Evolutionary conservation across 345 rosid genomes (phyloP).

Genomic region (Limnanthes douglasii): DNA sequence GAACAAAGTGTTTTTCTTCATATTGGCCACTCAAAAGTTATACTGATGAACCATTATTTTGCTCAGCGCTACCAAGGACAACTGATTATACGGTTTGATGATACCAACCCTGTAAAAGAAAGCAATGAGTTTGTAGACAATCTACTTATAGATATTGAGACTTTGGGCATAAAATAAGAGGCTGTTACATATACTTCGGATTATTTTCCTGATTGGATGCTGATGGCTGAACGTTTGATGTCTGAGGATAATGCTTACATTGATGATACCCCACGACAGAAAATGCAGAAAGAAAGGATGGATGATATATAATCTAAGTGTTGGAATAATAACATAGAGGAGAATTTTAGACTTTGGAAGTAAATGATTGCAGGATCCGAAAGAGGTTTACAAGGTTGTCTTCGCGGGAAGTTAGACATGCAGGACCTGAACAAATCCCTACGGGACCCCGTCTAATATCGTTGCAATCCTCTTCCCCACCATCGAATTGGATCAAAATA

Average conservation of each 20-base stretch:
- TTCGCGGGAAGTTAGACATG: slow-evolving; percentile 90
- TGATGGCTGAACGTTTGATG: slow-evolving; percentile 78
- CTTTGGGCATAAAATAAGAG: slow-evolving; percentile 68
- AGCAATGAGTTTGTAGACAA: slow-evolving; percentile 93
- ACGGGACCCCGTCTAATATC: slow-evolving; percentile 92
- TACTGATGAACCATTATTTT: slow-evolving; percentile 71
- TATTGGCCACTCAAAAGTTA: slow-evolving; percentile 91
- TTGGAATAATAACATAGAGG: slow-evolving; percentile 49
- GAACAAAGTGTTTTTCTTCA: slow-evolving; percentile 98
- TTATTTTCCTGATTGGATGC: slow-evolving; percentile 65
- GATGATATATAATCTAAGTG: slow-evolving; percentile 82
- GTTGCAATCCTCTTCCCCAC: slow-evolving; percentile 84
- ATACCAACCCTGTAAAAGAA: slow-evolving; percentile 94
- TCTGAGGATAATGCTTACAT: slow-evolving; percentile 73
- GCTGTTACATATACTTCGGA: slow-evolving; percentile 78
- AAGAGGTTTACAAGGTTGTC: slow-evolving; percentile 74
- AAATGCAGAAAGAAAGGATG: slow-evolving; percentile 86
- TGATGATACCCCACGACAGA: slow-evolving; percentile 80
- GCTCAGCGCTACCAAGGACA: slow-evolving; percentile 78
- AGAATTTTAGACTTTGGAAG: slow-evolving; percentile 68
- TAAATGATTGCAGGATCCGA: slow-evolving; percentile 73
- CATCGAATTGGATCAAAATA: slow-evolving; percentile 83
- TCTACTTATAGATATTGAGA: slow-evolving; percentile 65
- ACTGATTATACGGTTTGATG: slow-evolving; percentile 84
- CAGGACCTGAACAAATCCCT: slow-evolving; percentile 90